Percentiles rank a stretch among this genome's conserved stretches.
These are phyloP conservation scores for Botrytis medusae DNA, from an alignment of 2,329 filamentous ascomycete species.

Conservation along the genomic window DNA sequence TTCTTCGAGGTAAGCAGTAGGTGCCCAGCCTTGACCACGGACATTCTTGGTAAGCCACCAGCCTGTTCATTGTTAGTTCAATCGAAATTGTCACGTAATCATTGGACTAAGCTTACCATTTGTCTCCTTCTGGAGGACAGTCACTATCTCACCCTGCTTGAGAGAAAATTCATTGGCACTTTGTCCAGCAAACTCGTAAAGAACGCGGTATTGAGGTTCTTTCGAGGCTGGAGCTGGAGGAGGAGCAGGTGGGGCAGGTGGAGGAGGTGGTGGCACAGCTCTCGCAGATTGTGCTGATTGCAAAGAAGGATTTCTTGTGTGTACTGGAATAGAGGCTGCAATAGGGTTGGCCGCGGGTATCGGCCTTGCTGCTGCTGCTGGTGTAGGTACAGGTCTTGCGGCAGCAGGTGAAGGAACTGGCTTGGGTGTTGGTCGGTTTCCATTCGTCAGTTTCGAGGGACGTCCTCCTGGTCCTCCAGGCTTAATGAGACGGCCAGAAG, in stretches of 20 bases:
- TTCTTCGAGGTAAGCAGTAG: constrained; percentile 91
- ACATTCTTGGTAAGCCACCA: constrained; percentile 91
- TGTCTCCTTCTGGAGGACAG: constrained; percentile 90
- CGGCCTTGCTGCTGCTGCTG: constrained; percentile 24
- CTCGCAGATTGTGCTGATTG: constrained; percentile 45
- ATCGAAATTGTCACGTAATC: constrained; percentile 1
- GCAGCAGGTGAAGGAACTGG: constrained; percentile 33
- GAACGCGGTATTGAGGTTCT: constrained; percentile 80
- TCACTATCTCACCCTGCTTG: constrained; percentile 74
- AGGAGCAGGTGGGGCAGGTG: constrained; percentile 64
- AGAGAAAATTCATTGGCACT: constrained; percentile 84
- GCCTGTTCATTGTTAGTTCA: constrained; percentile 55
- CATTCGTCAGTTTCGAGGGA: constrained; percentile 67
- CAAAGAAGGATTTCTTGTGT: constrained; percentile 51
- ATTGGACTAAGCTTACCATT: constrained; percentile 67
- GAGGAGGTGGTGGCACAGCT: constrained; percentile 49
- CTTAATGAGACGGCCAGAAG: constrained; percentile 86
- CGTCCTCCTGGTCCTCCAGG: constrained; percentile 83
- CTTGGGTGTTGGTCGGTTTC: constrained; percentile 37
- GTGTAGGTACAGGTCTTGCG: background rate
- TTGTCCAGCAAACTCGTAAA: constrained; percentile 89
- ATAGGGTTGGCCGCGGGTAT: constrained; percentile 26
- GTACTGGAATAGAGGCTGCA: constrained; percentile 47
- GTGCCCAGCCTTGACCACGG: constrained; percentile 82
- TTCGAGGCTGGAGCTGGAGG: constrained; percentile 62